phyloP scores from a whole-genome alignment of 2,329 filamentous ascomycete species.

The Verticillium isaacii region DNA sequence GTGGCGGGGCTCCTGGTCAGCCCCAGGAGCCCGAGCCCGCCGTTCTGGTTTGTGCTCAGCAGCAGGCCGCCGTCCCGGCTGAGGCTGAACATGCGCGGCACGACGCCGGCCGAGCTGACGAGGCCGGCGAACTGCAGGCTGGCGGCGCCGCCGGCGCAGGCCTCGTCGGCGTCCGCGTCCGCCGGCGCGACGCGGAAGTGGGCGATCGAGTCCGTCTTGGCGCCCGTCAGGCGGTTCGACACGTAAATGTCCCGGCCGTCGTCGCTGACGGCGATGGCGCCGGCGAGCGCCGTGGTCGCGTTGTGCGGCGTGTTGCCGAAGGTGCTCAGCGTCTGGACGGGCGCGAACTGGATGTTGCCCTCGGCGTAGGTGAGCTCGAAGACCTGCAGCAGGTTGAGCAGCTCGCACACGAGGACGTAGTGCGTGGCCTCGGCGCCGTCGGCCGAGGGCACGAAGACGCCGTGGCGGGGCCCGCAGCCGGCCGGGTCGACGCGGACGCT shows the following conservation, averaged over 20 bases:
- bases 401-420: slow-evolving; percentile 43
- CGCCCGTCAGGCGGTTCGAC: slow-evolving; percentile 43
- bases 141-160: slow-evolving; percentile 16
- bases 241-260: slow-evolving; percentile 43
- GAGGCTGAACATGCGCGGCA: slow-evolving; percentile 44
- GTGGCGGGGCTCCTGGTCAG: slow-evolving; percentile 23
- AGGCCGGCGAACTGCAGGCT: slow-evolving; percentile 27
- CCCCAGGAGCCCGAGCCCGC: slow-evolving; percentile 32
- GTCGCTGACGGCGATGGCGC: slow-evolving; percentile 36
- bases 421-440: slow-evolving; percentile 27
- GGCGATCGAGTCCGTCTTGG: slow-evolving; percentile 39
- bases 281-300: slow-evolving; percentile 33
- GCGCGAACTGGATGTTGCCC: slow-evolving; percentile 28
- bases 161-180: slow-evolving; percentile 11
- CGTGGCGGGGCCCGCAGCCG: slow-evolving; percentile 46
- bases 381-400: slow-evolving; percentile 37
- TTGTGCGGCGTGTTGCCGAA: slow-evolving; percentile 27
- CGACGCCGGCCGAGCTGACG: slow-evolving; percentile 27
- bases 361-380: slow-evolving; percentile 34
- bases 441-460: slow-evolving; percentile 37
- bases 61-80: slow-evolving; percentile 27
- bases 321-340: slow-evolving; percentile 32
- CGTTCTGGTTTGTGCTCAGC: slow-evolving; percentile 44
- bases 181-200: slow-evolving; percentile 31
- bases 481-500: slow-evolving; percentile 25